Base-by-base conservation (phyloP, 371 early-diverging fungal species). In the Mortierella sp. region DNA sequence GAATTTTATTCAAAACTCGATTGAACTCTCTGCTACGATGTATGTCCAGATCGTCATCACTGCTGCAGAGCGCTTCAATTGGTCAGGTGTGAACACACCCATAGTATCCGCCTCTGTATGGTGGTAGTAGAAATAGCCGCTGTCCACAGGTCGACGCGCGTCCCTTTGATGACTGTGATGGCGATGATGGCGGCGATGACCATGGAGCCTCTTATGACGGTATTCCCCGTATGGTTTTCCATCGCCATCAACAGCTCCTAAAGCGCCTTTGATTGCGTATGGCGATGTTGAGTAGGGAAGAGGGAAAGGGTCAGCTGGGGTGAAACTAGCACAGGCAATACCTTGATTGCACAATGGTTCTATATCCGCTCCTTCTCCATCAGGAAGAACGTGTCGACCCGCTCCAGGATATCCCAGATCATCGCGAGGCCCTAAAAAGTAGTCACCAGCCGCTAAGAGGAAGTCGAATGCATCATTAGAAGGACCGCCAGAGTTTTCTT, bases 21-120 rank as follows among this genome's bases (percentile, higher is more conserved):
- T 38, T 7, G 58, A 4, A 28, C 79, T 70, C 43, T 88, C 87
- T 19, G 88, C 87, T 7, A 84, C 80, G 10, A 87, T 75, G 50
- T 87, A 88, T 13, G 87, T 79, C 87, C 86, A 88, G n/a, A 85
- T 80, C 21, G 88, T 86, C 63, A 87, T 78, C 3, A 86, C 84
- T 3, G 88, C 88, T 4, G 87, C 84, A 57, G 83, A 84, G 38
- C 80, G 73, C 47, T 85, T 84, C 50, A 85, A 67, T 67, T 88
- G 86, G 66, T 84, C 74, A 36, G 84, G 83, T 57, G 87, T 86
- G 43, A 88, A 83, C 28, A 73, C 77, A 24, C 81, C 83, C 70
- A 89, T 71, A 38, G 82, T 77, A 50, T 87, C 88, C 45, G 84
- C 87, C 59, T 57, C 74, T 1, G 87, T 84, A 47, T 87, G 86